These are phyloP conservation scores for Hanseniaspora meyeri DNA, from an alignment of 805 yeast species.

Conservation along the genomic window DNA sequence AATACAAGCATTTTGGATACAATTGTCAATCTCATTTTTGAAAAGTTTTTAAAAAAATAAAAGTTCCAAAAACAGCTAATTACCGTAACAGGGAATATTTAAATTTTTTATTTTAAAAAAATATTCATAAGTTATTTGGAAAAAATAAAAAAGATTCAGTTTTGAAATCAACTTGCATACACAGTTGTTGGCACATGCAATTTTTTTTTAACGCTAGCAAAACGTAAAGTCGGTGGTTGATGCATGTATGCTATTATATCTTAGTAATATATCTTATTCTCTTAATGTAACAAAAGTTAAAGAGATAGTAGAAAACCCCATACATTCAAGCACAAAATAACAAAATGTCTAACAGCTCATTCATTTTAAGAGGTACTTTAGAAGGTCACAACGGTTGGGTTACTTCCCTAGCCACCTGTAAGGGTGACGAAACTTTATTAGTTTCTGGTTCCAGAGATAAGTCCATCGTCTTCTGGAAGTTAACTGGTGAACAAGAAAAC, in stretches of 20 bases:
- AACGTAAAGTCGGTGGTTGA: too few species aligned
- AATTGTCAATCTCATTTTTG: neutral
- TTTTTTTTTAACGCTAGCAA: too few species aligned
- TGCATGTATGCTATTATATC: too few species aligned
- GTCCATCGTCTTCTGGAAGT: constrained; percentile 95
- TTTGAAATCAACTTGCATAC: too few species aligned
- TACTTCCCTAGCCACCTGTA: constrained; percentile 94
- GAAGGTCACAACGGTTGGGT: constrained; percentile 98
- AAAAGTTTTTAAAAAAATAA: neutral
- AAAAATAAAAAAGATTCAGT: constrained; percentile 1
- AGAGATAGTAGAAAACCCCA: neutral
- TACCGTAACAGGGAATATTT: neutral
- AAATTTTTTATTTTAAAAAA: neutral
- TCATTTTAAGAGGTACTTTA: constrained; percentile 98
- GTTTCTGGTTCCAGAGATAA: constrained; percentile 98
- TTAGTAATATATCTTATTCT: too few species aligned
- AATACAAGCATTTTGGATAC: neutral
- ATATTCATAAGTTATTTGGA: neutral
- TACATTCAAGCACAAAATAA: constrained; percentile 16
- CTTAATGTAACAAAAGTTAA: neutral
- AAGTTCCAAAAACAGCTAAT: neutral
- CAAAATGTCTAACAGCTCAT: constrained; percentile 64
- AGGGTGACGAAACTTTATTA: constrained; percentile 94
- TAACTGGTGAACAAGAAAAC: constrained; percentile 89
- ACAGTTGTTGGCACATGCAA: too few species aligned